Evolutionary conservation across 768 basidiomycete genomes (phyloP), one percentile per base, ranked within the genome.

Genomic region (Filobasidium floriforme): DNA sequence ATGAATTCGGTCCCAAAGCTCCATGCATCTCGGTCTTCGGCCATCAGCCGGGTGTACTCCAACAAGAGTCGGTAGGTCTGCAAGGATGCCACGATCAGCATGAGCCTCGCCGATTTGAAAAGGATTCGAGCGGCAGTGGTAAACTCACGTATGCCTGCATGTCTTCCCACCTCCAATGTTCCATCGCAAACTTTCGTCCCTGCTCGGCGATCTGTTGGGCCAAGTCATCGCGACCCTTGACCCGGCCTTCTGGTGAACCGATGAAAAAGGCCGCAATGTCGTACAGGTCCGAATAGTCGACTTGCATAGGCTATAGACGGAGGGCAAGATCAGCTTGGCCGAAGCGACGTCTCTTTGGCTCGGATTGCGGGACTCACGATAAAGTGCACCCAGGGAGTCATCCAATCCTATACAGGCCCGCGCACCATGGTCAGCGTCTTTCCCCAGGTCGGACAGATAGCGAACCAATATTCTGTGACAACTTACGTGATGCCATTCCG

Each of bases 321-420:
- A 49, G 3, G 15, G 15, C 18, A 37, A 37, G 32, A 37, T 37
- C 32, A 41, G 24, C 57, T 37, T 37, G 32, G 32, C 32, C 32
- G 32, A 9, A 37, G 32, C 32, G 32, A 37, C 9, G 9, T 37
- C 3, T 9, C 9, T 37, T 4, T 37, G 32, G 32, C 9, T 37
- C 32, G 32, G 32, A 37, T 3, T 37, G 32, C n/a, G 9, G 9
- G 32, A 73, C 77, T 69, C 54, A 80, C 78, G 37, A 80, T 73
- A 59, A 78, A 79, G 67, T 80, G 79, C 28, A 76, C 75, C 73
- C 77, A 79, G 15, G 79, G 79, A 7, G 74, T 77, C 65, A 80
- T 57, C 77, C 78, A 78, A 66, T 78, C 76, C 59, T 65, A 1
- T 72, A 70, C 4, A 40, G 46, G 46, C 18, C 22, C 5, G 22